Evolutionary conservation across 495 filamentous ascomycete species (phyloP).

Genomic region (Parathielavia hyrcaniae): DNA sequence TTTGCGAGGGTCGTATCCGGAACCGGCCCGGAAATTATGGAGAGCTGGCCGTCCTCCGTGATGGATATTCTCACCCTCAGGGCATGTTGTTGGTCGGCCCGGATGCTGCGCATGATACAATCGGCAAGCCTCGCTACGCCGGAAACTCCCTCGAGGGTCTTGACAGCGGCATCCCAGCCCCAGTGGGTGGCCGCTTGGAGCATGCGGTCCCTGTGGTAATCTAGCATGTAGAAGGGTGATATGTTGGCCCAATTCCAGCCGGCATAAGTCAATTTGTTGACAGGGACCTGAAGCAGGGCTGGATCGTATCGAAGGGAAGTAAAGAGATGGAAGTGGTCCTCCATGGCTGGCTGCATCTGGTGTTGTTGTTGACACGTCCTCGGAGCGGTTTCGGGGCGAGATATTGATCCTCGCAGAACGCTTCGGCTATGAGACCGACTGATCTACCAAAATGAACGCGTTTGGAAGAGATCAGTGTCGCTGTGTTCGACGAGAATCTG

Average conservation of each 20-base stretch:
- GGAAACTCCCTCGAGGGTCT: slow-evolving; percentile 37
- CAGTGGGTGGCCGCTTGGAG: slow-evolving; percentile 66
- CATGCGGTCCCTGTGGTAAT: slow-evolving; percentile 74
- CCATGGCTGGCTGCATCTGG: neutral
- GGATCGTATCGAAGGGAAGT: slow-evolving; percentile 75
- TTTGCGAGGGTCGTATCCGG: slow-evolving; percentile 45
- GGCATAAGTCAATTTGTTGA: slow-evolving; percentile 29
- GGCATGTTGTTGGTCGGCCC: slow-evolving; percentile 23
- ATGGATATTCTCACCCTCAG: slow-evolving; percentile 51
- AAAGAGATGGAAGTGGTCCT: slow-evolving; percentile 54
- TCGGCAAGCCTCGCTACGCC: slow-evolving; percentile 36
- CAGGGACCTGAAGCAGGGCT: slow-evolving; percentile 42
- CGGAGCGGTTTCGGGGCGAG: too few relatives aligned
- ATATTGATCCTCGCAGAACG: too few relatives aligned
- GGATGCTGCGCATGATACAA: slow-evolving; percentile 22
- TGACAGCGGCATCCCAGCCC: slow-evolving; percentile 48
- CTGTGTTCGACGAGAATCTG: too few relatives aligned
- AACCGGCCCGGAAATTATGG: slow-evolving; percentile 45
- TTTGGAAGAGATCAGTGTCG: too few relatives aligned
- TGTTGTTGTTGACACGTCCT: neutral
- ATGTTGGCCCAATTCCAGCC: slow-evolving; percentile 42
- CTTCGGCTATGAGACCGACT: too few relatives aligned
- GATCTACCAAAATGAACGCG: too few relatives aligned
- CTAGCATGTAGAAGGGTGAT: slow-evolving; percentile 77
- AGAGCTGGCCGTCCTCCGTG: slow-evolving; percentile 43